phyloP scores from a whole-genome alignment of 2,329 filamentous ascomycete genomes.

The Verticillium nonalfalfae region DNA sequence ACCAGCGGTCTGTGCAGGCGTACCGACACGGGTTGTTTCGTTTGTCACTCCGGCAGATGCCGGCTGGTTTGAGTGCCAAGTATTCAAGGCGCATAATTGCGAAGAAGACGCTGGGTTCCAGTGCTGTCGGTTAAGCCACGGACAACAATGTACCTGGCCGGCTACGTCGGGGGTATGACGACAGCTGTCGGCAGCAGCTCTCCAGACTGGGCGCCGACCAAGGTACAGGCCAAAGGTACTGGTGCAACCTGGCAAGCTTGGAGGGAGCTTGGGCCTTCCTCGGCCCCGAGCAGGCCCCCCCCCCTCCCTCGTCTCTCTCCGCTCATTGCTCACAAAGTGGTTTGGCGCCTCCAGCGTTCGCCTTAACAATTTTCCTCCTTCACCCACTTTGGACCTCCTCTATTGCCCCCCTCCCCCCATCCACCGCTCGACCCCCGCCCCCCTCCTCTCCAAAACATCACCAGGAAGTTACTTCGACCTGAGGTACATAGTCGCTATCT shows the following conservation, averaged over 20 bases:
- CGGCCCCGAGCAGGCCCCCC: neutral
- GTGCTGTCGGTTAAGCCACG: neutral
- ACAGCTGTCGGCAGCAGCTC: neutral
- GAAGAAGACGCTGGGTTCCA: neutral
- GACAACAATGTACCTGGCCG: neutral
- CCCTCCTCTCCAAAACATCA: conserved; percentile 25
- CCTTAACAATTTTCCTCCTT: conserved; percentile 9
- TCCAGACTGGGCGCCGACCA: neutral
- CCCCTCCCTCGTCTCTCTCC: conserved; percentile 11
- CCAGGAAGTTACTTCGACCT: conserved; percentile 32
- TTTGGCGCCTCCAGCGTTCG: conserved; percentile 5
- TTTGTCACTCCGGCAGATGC: neutral
- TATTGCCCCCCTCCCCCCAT: conserved; percentile 5
- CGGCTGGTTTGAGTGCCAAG: neutral
- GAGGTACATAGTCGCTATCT: conserved; percentile 24
- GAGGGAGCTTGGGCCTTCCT: neutral
- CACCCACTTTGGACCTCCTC: neutral
- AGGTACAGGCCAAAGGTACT: neutral
- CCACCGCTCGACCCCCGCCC: conserved; percentile 3
- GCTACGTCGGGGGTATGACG: neutral
- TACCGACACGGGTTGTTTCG: neutral
- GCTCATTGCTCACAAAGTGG: conserved; percentile 2
- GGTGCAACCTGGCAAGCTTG: neutral
- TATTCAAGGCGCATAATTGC: neutral
- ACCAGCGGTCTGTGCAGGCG: neutral